Percentiles rank a stretch among this genome's conserved stretches.
Conservation (phyloP, 1,284 basidiomycete species). For the Fomitopsis schrenkii region DNA sequence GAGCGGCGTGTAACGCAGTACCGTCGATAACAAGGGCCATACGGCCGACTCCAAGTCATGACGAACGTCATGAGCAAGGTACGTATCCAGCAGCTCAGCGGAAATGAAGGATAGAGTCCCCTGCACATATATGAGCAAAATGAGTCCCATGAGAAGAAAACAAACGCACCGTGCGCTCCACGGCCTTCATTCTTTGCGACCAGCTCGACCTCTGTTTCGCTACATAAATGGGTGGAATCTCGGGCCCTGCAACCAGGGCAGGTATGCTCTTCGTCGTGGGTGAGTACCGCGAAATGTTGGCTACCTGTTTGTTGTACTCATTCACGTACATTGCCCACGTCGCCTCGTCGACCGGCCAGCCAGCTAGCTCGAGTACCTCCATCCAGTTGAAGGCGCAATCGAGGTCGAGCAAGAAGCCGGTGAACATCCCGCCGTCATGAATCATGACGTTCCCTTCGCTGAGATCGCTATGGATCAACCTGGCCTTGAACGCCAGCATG, state of each 20-base stretch:
- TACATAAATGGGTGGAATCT: too few species aligned
- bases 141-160: too few species aligned
- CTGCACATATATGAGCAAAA: too few species aligned
- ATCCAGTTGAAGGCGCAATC: neutral
- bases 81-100: too few species aligned
- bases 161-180: neutral
- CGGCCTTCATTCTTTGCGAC: neutral
- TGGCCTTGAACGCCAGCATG: neutral
- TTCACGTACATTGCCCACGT: neutral
- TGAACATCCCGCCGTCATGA: neutral
- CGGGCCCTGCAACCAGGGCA: too few species aligned
- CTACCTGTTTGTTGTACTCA: neutral
- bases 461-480: neutral
- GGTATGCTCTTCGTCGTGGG: neutral
- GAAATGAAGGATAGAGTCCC: too few species aligned
- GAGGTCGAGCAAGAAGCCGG: neutral
- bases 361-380: neutral
- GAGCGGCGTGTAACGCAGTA: too few species aligned
- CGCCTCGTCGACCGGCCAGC: neutral
- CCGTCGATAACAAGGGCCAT: too few species aligned
- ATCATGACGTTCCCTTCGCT: neutral
- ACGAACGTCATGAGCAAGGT: too few species aligned
- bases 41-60: too few species aligned
- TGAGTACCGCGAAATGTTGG: neutral
- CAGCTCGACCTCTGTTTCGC: too few species aligned